Evolutionary conservation across 2,329 filamentous ascomycete species (phyloP), one percentile per base, ranked within the genome.

Genomic region (Orbilia javanica): DNA sequence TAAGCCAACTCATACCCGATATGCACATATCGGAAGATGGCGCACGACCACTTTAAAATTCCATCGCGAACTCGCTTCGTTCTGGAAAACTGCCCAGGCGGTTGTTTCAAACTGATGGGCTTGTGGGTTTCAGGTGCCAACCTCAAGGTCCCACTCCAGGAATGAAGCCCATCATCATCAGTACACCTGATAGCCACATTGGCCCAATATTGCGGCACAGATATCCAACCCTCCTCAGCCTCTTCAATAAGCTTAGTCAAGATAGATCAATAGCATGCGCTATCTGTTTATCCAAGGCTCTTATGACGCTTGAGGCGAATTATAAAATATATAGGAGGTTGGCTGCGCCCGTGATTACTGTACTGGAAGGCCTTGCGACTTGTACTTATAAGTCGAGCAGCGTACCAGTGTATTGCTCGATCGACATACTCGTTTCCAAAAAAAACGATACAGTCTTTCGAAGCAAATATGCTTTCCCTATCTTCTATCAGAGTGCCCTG

Each of bases 131-230:
- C 31, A 34, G 46, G 20, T 42, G 55, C 34, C 48, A 11, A 29
- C 31, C 63, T 27, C 4, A 31, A 46, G 57, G 39, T 36, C 15
- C 62, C 50, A n/a, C 36, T 46, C 48, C 34, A 46, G 36, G 68
- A 72, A 72, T 72, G 68, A 25, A n/a, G 50, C 4, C 36, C 48
- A 7, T 18, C 63, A 62, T 20, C 34, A n/a, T n/a, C n/a, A n/a
- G n/a, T n/a, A n/a, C n/a, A 50, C 20, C 46, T 27, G 29, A 13
- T 34, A 18, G 15, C 50, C 25, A 34, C 36, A 22, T 68, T 60
- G 20, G 44, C 29, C n/a, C 25, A 27, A 42, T 46, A 3, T 44
- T 6, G 44, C 52, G 18, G 29, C 52, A n/a, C 31, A 34, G 18
- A 44, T 20, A 34, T 46, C 36, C 10, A 57, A 31, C 13, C 48